Conservation (phyloP, 2,329 filamentous ascomycete species). For the Ophiostoma sp. region DNA sequence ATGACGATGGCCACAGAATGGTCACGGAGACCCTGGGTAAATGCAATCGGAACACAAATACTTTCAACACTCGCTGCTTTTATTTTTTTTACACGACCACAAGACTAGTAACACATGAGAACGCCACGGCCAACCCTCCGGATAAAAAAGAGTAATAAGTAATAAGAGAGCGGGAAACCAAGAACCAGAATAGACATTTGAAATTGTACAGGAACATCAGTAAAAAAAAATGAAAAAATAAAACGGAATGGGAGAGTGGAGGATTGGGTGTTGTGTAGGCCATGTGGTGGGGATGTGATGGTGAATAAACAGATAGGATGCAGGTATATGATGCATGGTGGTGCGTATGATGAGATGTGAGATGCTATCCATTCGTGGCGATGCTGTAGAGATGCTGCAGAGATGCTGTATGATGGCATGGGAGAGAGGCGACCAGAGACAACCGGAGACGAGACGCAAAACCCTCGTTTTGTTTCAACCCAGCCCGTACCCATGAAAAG, state of each 20-base stretch:
- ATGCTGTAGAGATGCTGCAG: neutral
- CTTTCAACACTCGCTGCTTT: conserved; percentile 8
- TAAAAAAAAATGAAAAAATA: neutral
- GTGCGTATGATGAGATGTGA: neutral
- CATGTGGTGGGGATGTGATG: neutral
- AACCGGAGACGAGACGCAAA: neutral
- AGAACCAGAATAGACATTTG: conserved; percentile 14
- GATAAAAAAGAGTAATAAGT: neutral
- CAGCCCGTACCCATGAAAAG: neutral
- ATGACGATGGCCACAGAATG: too few species aligned
- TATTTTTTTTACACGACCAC: conserved; percentile 10
- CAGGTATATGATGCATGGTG: neutral
- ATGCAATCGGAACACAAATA: neutral
- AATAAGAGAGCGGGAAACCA: neutral
- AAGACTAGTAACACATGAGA: conserved; percentile 12
- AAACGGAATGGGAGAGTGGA: conserved; percentile 7
- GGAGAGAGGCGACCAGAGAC: neutral
- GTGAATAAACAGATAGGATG: neutral
- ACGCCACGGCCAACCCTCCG: conserved; percentile 22
- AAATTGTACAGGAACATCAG: neutral
- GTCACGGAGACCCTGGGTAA: neutral
- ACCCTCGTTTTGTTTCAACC: neutral
- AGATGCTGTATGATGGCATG: neutral
- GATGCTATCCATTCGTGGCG: neutral
- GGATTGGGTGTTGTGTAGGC: neutral